phyloP scores from a whole-genome alignment of 1,284 basidiomycete genomes.

The Puccinia polysora region DNA sequence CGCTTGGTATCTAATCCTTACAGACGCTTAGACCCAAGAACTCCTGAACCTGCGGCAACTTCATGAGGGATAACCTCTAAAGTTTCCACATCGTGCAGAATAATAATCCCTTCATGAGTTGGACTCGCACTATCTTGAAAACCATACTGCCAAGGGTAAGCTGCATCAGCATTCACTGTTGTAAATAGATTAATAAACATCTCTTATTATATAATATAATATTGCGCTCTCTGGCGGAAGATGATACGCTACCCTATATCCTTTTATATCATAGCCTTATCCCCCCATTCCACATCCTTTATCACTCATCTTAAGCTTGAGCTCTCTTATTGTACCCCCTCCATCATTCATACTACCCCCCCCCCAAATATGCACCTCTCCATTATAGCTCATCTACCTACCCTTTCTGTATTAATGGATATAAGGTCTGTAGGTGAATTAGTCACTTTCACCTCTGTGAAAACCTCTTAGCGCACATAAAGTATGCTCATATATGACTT shows the following conservation, averaged over 20 bases:
- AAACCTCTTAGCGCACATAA: no score
- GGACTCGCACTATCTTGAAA: no score
- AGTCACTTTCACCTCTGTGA: constrained; percentile 4
- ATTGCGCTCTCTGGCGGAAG: background rate
- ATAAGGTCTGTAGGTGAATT: background rate
- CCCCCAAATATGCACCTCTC: background rate
- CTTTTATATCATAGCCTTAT: background rate
- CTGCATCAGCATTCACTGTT: no score
- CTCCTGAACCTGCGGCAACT: no score
- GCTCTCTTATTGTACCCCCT: constrained; percentile 3
- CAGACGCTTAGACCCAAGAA: no score
- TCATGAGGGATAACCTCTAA: no score
- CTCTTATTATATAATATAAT: constrained; percentile 4
- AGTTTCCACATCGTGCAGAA: no score
- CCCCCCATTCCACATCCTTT: background rate
- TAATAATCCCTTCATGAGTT: no score
- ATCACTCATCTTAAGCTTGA: background rate
- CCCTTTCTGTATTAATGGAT: background rate
- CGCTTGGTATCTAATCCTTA: no score
- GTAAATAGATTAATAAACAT: no score
- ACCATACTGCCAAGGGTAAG: no score
- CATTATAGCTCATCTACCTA: background rate
- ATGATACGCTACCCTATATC: background rate
- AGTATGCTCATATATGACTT: no score
- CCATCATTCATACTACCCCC: background rate